Base-by-base conservation (phyloP, 345 rosid genomes). In the Populus pruinosa region DNA sequence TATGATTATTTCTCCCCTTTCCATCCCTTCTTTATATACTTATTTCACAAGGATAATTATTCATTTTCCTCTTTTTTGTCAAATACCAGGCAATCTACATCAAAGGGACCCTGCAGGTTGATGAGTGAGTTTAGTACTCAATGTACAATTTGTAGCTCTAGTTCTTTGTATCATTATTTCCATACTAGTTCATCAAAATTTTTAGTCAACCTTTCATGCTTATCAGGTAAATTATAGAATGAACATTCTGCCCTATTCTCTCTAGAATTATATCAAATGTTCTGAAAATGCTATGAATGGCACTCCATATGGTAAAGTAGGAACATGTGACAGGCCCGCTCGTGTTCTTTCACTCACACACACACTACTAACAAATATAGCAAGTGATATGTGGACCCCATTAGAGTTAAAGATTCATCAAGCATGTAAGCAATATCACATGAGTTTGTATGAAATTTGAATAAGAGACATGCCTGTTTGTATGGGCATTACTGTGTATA, bases 61-160 rank as follows among this genome's bases (percentile, higher is more conserved):
- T 44, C 2, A 41, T 62, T 44, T 12, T 38, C 11, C 70, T 5
- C 43, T 8, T 72, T 62, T 61, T 18, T 72, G 73, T n/a, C 27
- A 21, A 63, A 70, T 50, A 65, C 74, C 77, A 77, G 83, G 75
- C 49, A 39, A 38, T 44, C 27, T 49, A 9, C 59, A 72, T 25
- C 61, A 50, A 56, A 61, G 67, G 69, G 29, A 27, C 29, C 33
- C 41, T 55, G 38, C 56, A 67, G 56, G 77, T 70, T 17, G 83
- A 77, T 64, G 62, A 70, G 56, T 27, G 36, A 41, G 67, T 33
- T 55, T n/a, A 25, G 14, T 16, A 33, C 73, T 77, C 67, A 8
- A 39, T 85, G 82, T 82, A 82, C 47, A 55, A 77, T 80, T 77
- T 67, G 69, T 77, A 67, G 65, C 43, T 55, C 49, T 74, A 65